phyloP scores from a whole-genome alignment of 129 eudicot genomes.

The carrot (Daucus carota) region DH1_v3.0 NC_030385.2:8945501-8946000 shows the following conservation, averaged over 20 bases:
- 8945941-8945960: slow-evolving; percentile 35
- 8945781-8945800: slow-evolving; percentile 41
- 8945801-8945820: slow-evolving; percentile 33
- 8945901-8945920: slow-evolving; percentile 39
- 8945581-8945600: slow-evolving; percentile 60
- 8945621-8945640: slow-evolving; percentile 76
- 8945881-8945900: slow-evolving; percentile 48
- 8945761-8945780: slow-evolving; percentile 60
- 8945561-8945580: slow-evolving; percentile 34
- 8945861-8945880: slow-evolving; percentile 76
- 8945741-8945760: slow-evolving; percentile 39
- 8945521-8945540: slow-evolving; percentile 41
- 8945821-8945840: slow-evolving; percentile 50
- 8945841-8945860: slow-evolving; percentile 76
- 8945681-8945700: slow-evolving; percentile 97
- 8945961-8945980: slow-evolving; percentile 35
- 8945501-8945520: slow-evolving; percentile 38
- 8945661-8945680: slow-evolving; percentile 88
- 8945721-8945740: slow-evolving; percentile 57
- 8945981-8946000: slow-evolving; percentile 42
- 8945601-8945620: slow-evolving; percentile 79
- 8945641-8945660: slow-evolving; percentile 88
- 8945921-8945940: slow-evolving; percentile 30
- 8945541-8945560: slow-evolving; percentile 28
- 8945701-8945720: slow-evolving; percentile 70